Evolutionary conservation across 2,329 filamentous ascomycete genomes (phyloP), one percentile per base, ranked within the genome.

Genomic region (Penicillium griseofulvum): DNA sequence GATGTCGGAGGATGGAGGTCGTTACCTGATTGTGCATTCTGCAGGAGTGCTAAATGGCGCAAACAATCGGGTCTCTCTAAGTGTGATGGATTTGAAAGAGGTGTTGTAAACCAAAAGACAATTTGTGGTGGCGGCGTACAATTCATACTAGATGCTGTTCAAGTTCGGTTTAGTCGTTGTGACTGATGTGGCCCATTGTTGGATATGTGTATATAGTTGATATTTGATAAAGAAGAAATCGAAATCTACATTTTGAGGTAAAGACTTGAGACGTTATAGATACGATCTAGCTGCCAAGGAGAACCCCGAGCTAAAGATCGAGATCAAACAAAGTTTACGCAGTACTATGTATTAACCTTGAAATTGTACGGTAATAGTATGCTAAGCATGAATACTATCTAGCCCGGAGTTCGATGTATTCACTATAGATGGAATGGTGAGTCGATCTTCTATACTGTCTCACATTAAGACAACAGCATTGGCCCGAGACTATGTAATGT

Each of bases 1-100:
- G 5, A 59, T 81, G 58, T 66, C 72, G 19, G 72, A 78, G 51
- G 62, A 59, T 4, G 49, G 55, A 1, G 60, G 62, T 10, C 55
- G 56, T 7, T 66, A 60, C 47, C 36, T 70, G 44, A 17, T 62
- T 5, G 28, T 66, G 2, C 54, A 60, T 28, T 61, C 62, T 4
- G 65, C 39, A 24, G 65, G 63, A 14, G 61, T 62, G 31, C 41
- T 65, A 34, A 16, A 36, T 51, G 61, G 64, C 47, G 42, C 41
- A 31, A 57, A 48, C n/a, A 68, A 64, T 49, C 63, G 53, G 45
- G 63, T 65, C 9, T 62, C 58, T 12, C 55, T 42, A 11, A 65
- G 51, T 29, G 47, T 65, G 54, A 54, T 65, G 42, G 57, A 65
- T 34, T 33, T 65, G 52, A 55, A 60, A 37, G 41, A 50, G 24